phyloP scores from a whole-genome alignment of 73 alveolate species.

The Tetrahymena thermophila region DNA sequence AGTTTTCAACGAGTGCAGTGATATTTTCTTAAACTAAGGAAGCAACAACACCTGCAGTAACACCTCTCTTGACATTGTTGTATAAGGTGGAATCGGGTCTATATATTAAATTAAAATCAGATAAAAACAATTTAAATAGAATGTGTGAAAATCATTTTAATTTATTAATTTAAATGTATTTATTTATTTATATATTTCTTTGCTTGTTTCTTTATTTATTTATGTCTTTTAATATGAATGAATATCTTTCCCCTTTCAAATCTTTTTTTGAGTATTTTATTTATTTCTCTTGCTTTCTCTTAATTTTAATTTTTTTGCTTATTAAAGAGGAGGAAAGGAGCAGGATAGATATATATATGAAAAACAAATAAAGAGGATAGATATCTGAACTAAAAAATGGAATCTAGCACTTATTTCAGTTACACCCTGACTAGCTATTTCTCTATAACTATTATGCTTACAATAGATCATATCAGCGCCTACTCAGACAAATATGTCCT shows the following conservation, averaged over 20 bases:
- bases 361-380: not conserved
- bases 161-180: not conserved
- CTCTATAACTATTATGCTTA: not conserved
- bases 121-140: not conserved
- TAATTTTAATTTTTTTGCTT: not conserved
- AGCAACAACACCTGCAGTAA: constrained; percentile 22
- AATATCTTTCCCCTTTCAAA: constrained; percentile 24
- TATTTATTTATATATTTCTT: not conserved
- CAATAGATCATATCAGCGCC: not conserved
- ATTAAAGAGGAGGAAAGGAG: not conserved
- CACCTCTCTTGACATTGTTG: constrained; percentile 28
- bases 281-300: constrained; percentile 25
- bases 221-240: not conserved
- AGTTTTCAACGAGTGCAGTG: constrained; percentile 14
- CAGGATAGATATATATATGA: not conserved
- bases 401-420: not conserved
- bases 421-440: not conserved
- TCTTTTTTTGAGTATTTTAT: not conserved
- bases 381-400: not conserved
- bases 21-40: constrained; percentile 2
- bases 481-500: not conserved
- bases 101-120: not conserved
- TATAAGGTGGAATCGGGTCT: not conserved
- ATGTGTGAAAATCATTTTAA: not conserved
- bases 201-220: not conserved